Evolutionary conservation across 23 red algal genomes (phyloP).

Genomic region (Gracilaria caudata): DNA sequence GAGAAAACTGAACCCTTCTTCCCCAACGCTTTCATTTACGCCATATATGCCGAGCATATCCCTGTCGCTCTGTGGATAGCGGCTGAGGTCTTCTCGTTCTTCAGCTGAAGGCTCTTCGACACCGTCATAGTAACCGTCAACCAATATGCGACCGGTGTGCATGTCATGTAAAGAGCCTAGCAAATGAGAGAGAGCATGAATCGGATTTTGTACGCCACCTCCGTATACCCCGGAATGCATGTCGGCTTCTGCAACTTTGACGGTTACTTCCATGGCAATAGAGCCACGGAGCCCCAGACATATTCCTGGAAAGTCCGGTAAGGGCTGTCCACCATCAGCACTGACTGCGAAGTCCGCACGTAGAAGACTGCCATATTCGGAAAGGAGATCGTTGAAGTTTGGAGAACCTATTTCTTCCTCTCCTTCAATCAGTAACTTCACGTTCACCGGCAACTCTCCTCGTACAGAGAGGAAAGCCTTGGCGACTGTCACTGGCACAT

Average conservation of each 20-base stretch:
- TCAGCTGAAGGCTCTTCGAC: constrained; percentile 51
- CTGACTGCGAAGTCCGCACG: constrained; percentile 72
- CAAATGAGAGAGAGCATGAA: constrained; percentile 75
- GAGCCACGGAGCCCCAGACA: constrained; percentile 74
- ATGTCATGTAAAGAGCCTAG: constrained; percentile 60
- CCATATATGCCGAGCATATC: constrained; percentile 41
- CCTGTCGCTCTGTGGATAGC: constrained; percentile 23
- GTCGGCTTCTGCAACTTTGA: constrained; percentile 70
- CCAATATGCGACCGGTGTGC: constrained; percentile 36
- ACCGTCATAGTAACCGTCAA: constrained; percentile 83
- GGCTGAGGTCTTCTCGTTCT: constrained; percentile 45
- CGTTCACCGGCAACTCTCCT: constrained; percentile 68
- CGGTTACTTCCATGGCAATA: constrained; percentile 62
- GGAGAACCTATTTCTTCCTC: constrained; percentile 94
- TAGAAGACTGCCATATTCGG: constrained; percentile 28
- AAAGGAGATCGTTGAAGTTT: constrained; percentile 49
- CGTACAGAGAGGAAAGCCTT: constrained; percentile 51
- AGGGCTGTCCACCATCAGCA: constrained; percentile 83
- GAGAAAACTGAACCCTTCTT: constrained; percentile 51
- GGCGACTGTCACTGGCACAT: constrained; percentile 65
- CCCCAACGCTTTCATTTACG: constrained; percentile 62
- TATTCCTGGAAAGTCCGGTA: constrained; percentile 42
- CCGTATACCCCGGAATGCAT: constrained; percentile 87
- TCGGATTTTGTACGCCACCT: constrained; percentile 87
- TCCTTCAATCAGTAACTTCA: constrained; percentile 92